phyloP scores from a whole-genome alignment of 768 basidiomycete species.

The Mycena floridula region DNA sequence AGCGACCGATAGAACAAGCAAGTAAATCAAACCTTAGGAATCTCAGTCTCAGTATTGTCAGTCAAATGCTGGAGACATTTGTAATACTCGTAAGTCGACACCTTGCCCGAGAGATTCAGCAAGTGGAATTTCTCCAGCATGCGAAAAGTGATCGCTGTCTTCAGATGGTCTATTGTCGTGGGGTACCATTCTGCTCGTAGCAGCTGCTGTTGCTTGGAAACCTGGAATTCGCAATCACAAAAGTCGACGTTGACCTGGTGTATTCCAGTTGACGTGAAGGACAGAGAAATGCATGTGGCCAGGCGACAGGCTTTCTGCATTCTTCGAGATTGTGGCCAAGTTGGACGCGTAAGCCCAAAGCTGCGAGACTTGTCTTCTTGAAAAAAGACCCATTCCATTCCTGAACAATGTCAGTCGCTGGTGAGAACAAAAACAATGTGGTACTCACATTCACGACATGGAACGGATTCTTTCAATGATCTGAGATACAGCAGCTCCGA shows the following conservation, averaged over 20 bases:
- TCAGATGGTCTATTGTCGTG: neutral
- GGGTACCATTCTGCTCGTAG: conserved; percentile 3
- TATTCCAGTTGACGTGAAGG: conserved; percentile 4
- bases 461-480: neutral
- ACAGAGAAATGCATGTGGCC: conserved; percentile 2
- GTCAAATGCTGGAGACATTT: conserved; percentile 1
- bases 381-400: conserved; percentile 1
- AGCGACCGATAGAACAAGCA: neutral
- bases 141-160: neutral
- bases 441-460: neutral
- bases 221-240: conserved; percentile 1
- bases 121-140: neutral
- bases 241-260: conserved; percentile 5
- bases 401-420: neutral
- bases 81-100: conserved; percentile 3
- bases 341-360: neutral
- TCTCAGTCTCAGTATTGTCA: neutral
- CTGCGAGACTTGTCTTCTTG: neutral
- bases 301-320: neutral
- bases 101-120: conserved; percentile 2
- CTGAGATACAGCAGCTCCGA: neutral
- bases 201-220: neutral
- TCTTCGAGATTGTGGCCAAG: neutral
- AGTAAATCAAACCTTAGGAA: neutral
- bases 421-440: neutral